phyloP scores from a whole-genome alignment of 2,329 filamentous ascomycete species.

The Fusarium solani-melongenae region DNA sequence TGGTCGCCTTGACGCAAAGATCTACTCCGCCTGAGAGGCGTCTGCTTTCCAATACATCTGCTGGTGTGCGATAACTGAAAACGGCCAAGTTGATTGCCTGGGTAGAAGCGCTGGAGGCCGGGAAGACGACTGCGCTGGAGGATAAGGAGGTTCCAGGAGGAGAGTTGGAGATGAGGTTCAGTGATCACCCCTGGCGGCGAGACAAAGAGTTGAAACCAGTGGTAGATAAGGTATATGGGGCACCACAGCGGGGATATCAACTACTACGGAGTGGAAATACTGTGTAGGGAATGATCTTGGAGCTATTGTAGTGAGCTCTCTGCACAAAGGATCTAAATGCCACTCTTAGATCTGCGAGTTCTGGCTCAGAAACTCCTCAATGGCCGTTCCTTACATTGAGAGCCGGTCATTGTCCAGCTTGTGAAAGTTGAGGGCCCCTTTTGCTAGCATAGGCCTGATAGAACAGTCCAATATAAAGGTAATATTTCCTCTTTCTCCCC shows the following conservation, averaged over 20 bases:
- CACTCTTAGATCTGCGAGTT: neutral
- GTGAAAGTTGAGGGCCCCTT: neutral
- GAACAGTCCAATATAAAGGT: neutral
- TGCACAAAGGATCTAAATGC: no score
- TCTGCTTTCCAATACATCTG: neutral
- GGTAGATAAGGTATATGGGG: rapidly evolving
- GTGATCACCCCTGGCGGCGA: neutral
- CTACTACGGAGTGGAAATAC: neutral
- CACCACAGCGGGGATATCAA: neutral
- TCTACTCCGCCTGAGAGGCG: neutral
- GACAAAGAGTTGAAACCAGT: neutral
- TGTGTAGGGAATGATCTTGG: neutral
- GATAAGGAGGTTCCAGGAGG: neutral
- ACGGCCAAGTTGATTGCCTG: neutral
- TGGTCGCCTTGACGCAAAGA: neutral
- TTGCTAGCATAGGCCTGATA: neutral
- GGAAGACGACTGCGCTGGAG: neutral
- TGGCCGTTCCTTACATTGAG: neutral
- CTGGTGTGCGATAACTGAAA: neutral
- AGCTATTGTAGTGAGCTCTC: no score
- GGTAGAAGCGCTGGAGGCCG: neutral
- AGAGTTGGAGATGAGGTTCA: neutral
- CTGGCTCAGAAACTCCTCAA: neutral
- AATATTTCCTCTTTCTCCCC: neutral
- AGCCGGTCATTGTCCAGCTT: neutral